Evolutionary conservation across 805 yeast species (phyloP), one percentile per base, ranked within the genome.

Genomic region (Yamadazyma olivae): DNA sequence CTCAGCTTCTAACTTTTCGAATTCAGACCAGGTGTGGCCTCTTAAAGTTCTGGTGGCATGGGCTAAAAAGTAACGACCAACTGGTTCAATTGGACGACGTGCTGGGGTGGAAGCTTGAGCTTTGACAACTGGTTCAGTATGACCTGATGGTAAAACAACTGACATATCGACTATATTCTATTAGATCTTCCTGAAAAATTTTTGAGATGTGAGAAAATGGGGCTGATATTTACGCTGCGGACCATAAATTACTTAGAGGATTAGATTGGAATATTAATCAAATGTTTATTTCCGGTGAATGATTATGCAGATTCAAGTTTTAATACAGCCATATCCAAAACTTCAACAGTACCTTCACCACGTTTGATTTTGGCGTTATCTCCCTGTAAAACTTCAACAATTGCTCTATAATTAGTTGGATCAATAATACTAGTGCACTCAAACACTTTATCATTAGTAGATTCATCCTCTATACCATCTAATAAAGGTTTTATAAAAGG

Each of bases 1-100:
- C 59, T 83, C 95, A 43, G 96, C 96, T 74, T 90, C 95, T 49
- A 89, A 70, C 61, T 84, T 82, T 70, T 93, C 99, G 57, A 78
- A 93, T 68, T 93, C 98, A 38, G 97, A 88, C 96, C 97, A 93
- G 33, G 98, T 88, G 70, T 95, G 96, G 61, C 96, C 96, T 69
- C 96, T 81, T 52, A 90, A 74, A 36, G 95, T 78, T 74, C 99
- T 85, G 50, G 95, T 81, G 40, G 98, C 98, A 57, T 93, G 99
- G 35, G 96, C 96, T 52, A 93, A 71, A 71, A 90, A 93, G 59
- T 77, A 85, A 44, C 95, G 91, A 39, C 99, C 99, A 49, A 91
- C 96, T 25, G 99, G 98, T 70, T 93, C 99, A 45, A 90, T 72
- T 41, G 91, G 82, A 61, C 96, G 83, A 51, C 83, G 83, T 31